Percentiles rank a stretch among this genome's conserved stretches.
These are phyloP conservation scores for Chenopodium quinoa DNA, from an alignment of 148 eudicot genomes.

Conservation along the genomic window DNA sequence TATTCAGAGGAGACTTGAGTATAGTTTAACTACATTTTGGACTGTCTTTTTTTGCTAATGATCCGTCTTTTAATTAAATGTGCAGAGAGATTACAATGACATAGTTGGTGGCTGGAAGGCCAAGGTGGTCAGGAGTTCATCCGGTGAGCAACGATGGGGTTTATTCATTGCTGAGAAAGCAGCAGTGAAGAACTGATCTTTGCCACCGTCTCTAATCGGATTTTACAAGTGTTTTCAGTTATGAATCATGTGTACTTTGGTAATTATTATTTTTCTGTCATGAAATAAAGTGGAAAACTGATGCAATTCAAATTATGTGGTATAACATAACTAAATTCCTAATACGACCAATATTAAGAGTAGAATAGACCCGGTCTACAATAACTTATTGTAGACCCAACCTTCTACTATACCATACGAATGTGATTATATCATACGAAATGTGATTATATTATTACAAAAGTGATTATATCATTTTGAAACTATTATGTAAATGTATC, in stretches of 20 bases:
- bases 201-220: background rate
- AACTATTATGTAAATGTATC: too few species aligned
- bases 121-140: conserved; percentile 64
- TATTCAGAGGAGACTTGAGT: background rate
- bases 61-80: too few species aligned
- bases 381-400: too few species aligned
- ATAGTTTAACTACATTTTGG: background rate
- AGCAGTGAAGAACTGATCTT: conserved; percentile 37
- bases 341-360: too few species aligned
- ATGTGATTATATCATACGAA: too few species aligned
- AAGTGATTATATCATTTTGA: too few species aligned
- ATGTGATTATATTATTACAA: too few species aligned
- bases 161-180: conserved; percentile 69
- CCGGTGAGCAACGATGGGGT: conserved; percentile 96
- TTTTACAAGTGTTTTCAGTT: conserved; percentile 1
- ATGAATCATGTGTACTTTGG: background rate
- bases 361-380: too few species aligned
- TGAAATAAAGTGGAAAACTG: background rate
- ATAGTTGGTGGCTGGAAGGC: conserved; percentile 92
- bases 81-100: conserved; percentile 50
- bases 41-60: background rate
- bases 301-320: background rate
- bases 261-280: background rate
- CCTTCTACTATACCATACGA: too few species aligned
- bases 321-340: background rate